Conservation (phyloP, 177 flowering plant genomes). For the Telopea speciosissima region DNA sequence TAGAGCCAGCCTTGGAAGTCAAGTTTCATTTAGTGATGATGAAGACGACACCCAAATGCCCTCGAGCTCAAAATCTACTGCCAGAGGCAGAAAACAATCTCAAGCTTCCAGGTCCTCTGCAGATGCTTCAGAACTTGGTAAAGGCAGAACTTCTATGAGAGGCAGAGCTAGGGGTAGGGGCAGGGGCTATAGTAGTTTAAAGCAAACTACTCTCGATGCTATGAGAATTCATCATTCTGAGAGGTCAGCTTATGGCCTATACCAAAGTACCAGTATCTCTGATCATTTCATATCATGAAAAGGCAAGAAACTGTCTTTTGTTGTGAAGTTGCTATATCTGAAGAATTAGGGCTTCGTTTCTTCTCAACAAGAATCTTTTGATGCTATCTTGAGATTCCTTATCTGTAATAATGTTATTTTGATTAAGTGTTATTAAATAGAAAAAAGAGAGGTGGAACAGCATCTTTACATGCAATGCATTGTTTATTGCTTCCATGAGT, state of each 20-base stretch:
- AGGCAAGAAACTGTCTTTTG: too few species aligned
- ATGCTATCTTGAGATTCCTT: too few species aligned
- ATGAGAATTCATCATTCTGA: slow-evolving; percentile 58
- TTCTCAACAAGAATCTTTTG: too few species aligned
- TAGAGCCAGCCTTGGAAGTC: slow-evolving; percentile 40
- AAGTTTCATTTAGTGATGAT: slow-evolving; percentile 86
- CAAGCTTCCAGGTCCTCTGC: slow-evolving; percentile 38
- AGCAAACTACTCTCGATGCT: slow-evolving; percentile 86
- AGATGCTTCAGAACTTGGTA: slow-evolving; percentile 40
- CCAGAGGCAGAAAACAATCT: slow-evolving; percentile 53
- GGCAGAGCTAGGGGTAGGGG: slow-evolving; percentile 53
- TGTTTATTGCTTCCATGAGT: not conserved
- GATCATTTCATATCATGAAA: too few species aligned
- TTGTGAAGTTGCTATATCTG: too few species aligned
- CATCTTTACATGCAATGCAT: not conserved
- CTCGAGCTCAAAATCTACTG: slow-evolving; percentile 37
- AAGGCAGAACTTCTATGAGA: slow-evolving; percentile 46
- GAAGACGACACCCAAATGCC: slow-evolving; percentile 52
- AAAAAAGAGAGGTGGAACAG: too few species aligned
- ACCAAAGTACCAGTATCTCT: too few species aligned
- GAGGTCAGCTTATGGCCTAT: slow-evolving; percentile 35
- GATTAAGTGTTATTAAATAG: too few species aligned
- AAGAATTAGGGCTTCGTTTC: too few species aligned
- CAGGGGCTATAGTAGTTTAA: slow-evolving; percentile 49
- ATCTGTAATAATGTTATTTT: too few species aligned